Percentiles rank a stretch among this genome's conserved stretches.
phyloP scores from a whole-genome alignment of 495 filamentous ascomycete genomes.

The Schizothecium vesticola region DNA sequence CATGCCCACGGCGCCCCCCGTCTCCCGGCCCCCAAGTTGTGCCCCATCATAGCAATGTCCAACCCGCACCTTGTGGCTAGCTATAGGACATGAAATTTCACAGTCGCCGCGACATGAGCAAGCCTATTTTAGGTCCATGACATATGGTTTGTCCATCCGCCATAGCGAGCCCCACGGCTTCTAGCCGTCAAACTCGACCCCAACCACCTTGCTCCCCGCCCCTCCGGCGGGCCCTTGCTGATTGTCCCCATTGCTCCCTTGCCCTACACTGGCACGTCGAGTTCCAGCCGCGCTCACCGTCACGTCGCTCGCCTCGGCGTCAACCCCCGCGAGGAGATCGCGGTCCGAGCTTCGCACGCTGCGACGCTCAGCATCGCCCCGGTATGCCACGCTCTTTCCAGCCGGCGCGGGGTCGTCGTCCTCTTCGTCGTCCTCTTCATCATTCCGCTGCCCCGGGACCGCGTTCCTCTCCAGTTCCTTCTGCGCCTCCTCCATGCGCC shows the following conservation, averaged over 20 bases:
- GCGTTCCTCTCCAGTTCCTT: constrained; percentile 77
- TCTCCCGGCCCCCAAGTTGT: neutral
- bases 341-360: constrained; percentile 67
- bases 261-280: constrained; percentile 17
- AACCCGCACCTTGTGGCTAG: neutral
- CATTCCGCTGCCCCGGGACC: constrained; percentile 52
- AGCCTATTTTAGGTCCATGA: neutral
- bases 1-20: neutral
- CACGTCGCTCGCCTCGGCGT: constrained; percentile 54
- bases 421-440: constrained; percentile 74
- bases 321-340: constrained; percentile 73
- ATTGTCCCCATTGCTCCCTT: constrained; percentile 14
- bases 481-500: constrained; percentile 91
- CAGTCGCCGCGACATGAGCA: neutral
- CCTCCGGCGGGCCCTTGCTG: constrained; percentile 3
- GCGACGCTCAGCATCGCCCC: constrained; percentile 45
- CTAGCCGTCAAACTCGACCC: constrained; percentile 35
- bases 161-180: constrained; percentile 2
- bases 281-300: constrained; percentile 5
- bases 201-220: constrained; percentile 30
- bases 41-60: neutral
- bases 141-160: neutral
- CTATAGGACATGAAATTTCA: neutral
- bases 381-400: constrained; percentile 22
- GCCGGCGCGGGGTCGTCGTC: constrained; percentile 48